phyloP scores from a whole-genome alignment of 352 stramenopile species.

The Phytophthora capsici region DNA sequence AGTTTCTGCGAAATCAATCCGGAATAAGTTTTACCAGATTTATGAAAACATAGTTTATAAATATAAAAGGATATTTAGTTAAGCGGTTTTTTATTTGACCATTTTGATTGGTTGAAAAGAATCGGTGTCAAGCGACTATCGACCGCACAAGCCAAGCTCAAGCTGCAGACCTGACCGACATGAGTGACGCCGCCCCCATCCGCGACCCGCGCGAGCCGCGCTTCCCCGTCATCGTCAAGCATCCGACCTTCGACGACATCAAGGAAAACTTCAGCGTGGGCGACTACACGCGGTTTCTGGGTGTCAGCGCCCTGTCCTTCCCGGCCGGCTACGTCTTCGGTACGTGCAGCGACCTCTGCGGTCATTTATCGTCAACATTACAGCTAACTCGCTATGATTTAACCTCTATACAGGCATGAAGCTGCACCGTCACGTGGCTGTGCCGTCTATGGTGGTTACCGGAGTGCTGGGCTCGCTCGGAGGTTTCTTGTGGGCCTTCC shows the following conservation, averaged over 20 bases:
- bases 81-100: not conserved
- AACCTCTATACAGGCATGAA: slow-evolving; percentile 48
- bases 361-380: not conserved
- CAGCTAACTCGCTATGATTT: slow-evolving; percentile 13
- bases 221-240: slow-evolving; percentile 83
- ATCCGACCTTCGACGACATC: slow-evolving; percentile 78
- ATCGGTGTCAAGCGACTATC: not conserved
- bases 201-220: slow-evolving; percentile 63
- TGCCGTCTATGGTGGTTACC: slow-evolving; percentile 80
- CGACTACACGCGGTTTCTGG: slow-evolving; percentile 72
- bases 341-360: slow-evolving; percentile 32
- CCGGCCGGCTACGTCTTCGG: slow-evolving; percentile 80
- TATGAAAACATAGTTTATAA: too few relatives aligned
- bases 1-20: not conserved
- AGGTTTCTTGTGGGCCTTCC: slow-evolving; percentile 81
- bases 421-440: slow-evolving; percentile 64
- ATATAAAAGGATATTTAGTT: not conserved
- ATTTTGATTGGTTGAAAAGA: slow-evolving; percentile 18
- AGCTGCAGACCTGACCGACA: slow-evolving; percentile 25
- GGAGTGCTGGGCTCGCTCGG: slow-evolving; percentile 77
- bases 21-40: too few relatives aligned
- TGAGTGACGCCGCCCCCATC: slow-evolving; percentile 53
- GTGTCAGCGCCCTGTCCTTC: slow-evolving; percentile 71
- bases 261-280: slow-evolving; percentile 68
- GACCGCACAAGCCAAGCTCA: slow-evolving; percentile 18